Base-by-base conservation (phyloP, 1,284 basidiomycete genomes). In the Stereum hirsutum region DNA sequence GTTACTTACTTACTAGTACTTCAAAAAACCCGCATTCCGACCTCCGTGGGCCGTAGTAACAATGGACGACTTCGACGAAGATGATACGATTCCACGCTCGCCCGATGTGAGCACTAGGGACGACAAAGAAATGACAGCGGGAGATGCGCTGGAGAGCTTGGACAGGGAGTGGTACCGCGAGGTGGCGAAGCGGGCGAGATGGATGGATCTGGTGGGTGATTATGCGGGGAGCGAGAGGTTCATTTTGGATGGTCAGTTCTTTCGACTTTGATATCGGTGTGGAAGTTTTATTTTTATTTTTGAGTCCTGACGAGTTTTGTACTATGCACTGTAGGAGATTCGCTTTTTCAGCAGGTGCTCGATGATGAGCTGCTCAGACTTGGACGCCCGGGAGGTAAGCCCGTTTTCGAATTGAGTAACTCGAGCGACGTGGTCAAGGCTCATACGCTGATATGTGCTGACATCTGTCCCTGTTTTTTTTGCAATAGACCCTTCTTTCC, bases 141-240 rank as follows among this genome's bases (percentile, higher is more conserved):
- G 37, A 11, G 45, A 53, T 11, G 57, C 61, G 0, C 41, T 69
- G 6, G 47, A 57, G 12, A 44, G 48, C 37, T 44, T 68, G 6
- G 66, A 71, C 47, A 44, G 48, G 23, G 41, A 43, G n/a, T 73
- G 69, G 69, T 72, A 65, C 46, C 52, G 49, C 14, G 38, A 45
- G 2, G 55, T 62, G 11, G 60, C 57, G 45, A 61, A 63, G 46
- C 49, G 60, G 15, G 70, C 69, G 4, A 54, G 76, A 51, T 78
- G 75, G 71, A 81, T 83, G 78, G 80, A 83, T 53, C 62, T 83
- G 3, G 59, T 84, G 24, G 79, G 80, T 11, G 81, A 83, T 54
- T 83, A 79, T 54, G 81, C 75, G 25, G 81, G 81, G 1, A 67
- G 57, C 27, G 81, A 84, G 53, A 65, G 68, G n/a, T 85, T 85